These are phyloP conservation scores for Fusarium heterosporum DNA, from an alignment of 2,329 filamentous ascomycete genomes.

Conservation along the genomic window DNA sequence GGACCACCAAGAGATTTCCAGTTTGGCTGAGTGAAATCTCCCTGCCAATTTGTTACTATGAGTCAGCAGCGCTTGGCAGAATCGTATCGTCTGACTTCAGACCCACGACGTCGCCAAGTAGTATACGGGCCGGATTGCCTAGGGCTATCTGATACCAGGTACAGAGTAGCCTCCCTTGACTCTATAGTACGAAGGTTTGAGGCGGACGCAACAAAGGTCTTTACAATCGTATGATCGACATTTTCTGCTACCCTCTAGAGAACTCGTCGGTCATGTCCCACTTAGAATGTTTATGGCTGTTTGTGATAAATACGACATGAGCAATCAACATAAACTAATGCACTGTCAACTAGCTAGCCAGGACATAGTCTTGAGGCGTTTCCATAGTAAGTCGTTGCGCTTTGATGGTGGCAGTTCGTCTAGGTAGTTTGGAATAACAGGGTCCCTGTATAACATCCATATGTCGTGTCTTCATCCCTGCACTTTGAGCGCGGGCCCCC, in stretches of 20 bases:
- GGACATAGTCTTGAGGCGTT: constrained; percentile 2
- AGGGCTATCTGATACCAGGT: neutral
- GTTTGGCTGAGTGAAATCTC: neutral
- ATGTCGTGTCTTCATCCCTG: neutral
- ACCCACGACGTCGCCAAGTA: constrained; percentile 17
- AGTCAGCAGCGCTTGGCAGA: constrained; percentile 14
- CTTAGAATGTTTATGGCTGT: neutral
- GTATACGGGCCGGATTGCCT: neutral
- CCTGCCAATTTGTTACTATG: constrained; percentile 2
- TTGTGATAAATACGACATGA: neutral
- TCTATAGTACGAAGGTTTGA: neutral
- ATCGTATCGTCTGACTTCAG: constrained; percentile 2
- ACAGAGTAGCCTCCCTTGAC: neutral
- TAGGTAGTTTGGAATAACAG: neutral
- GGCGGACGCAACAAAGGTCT: neutral
- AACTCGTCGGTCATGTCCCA: neutral
- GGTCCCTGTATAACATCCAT: neutral
- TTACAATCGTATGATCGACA: neutral
- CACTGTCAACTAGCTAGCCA: neutral
- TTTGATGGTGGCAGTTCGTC: constrained; percentile 7
- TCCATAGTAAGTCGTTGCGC: constrained; percentile 2
- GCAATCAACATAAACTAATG: constrained; percentile 9
- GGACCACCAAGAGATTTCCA: neutral
- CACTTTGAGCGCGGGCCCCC: neutral
- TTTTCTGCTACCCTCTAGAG: neutral